Evolutionary conservation across 495 filamentous ascomycete species (phyloP).

Genomic region (Trichoderma gamsii): DNA sequence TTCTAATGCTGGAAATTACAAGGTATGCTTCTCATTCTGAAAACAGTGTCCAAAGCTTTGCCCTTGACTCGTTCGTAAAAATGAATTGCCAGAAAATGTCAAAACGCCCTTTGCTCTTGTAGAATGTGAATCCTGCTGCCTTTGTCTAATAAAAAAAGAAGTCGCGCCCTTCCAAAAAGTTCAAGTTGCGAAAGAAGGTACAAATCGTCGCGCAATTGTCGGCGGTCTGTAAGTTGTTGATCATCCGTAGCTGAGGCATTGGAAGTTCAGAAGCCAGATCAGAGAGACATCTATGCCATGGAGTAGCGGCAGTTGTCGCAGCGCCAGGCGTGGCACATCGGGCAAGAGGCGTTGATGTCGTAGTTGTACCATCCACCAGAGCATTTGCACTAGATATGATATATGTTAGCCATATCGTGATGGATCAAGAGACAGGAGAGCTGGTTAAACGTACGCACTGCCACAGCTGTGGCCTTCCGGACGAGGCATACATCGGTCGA

Average conservation of each 20-base stretch:
- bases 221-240: too few relatives aligned
- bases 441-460: background rate
- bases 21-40: too few relatives aligned
- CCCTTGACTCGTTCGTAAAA: too few relatives aligned
- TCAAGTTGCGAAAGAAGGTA: too few relatives aligned
- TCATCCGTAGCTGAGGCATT: background rate
- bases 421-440: background rate
- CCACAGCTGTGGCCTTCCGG: background rate
- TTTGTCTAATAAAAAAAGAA: background rate
- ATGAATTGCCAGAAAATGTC: background rate
- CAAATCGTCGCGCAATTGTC: too few relatives aligned
- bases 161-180: background rate
- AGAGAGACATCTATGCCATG: background rate
- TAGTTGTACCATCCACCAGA: slow-evolving; percentile 3
- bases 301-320: slow-evolving; percentile 9
- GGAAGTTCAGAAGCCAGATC: background rate
- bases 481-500: background rate
- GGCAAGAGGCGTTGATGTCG: background rate
- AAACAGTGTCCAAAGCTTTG: background rate
- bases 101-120: slow-evolving; percentile 6
- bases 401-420: background rate
- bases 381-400: background rate
- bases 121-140: background rate
- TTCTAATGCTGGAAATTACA: background rate
- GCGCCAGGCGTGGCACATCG: slow-evolving; percentile 6